A percentile compares a stretch with the other conserved stretches of the same genome.
Evolutionary conservation across 768 basidiomycete genomes (phyloP).

Genomic region (Lyophyllum semitale): DNA sequence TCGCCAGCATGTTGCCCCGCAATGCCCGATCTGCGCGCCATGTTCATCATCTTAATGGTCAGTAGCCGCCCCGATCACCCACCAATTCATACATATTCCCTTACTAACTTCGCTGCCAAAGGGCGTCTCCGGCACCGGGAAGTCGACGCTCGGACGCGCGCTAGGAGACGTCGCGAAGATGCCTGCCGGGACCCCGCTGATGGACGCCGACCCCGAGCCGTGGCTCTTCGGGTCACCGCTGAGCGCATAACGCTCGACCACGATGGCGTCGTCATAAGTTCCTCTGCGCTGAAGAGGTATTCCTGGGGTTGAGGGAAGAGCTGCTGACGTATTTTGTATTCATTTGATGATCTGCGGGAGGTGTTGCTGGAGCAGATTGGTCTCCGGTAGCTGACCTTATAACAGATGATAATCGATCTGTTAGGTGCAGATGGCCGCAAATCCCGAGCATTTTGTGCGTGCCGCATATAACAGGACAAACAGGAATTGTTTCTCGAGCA

Average conservation of each 20-base stretch:
- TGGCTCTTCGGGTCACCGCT: constrained; percentile 82
- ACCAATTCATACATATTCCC: no score
- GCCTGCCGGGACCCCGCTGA: constrained; percentile 72
- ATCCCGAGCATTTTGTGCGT: no score
- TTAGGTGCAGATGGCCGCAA: no score
- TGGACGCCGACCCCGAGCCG: constrained; percentile 80
- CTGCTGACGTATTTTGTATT: constrained; percentile 76
- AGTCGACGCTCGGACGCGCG: constrained; percentile 66
- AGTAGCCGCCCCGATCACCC: neutral
- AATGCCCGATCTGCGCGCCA: neutral
- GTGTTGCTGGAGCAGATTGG: constrained; percentile 67
- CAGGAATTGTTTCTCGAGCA: no score
- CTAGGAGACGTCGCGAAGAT: constrained; percentile 85
- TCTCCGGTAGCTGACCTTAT: no score
- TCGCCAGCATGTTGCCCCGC: constrained; percentile 2
- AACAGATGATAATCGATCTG: no score
- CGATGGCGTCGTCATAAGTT: constrained; percentile 76
- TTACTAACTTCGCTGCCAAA: constrained; percentile 22
- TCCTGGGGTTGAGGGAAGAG: constrained; percentile 44
- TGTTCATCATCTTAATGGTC: constrained; percentile 27
- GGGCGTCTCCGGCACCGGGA: constrained; percentile 78
- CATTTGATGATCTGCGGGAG: constrained; percentile 59
- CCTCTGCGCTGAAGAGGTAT: constrained; percentile 78
- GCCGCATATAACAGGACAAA: no score
- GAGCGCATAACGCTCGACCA: constrained; percentile 35